These are phyloP conservation scores for Globisporangium takayamanum DNA, from an alignment of 352 stramenopile genomes.

Conservation along the genomic window DNA sequence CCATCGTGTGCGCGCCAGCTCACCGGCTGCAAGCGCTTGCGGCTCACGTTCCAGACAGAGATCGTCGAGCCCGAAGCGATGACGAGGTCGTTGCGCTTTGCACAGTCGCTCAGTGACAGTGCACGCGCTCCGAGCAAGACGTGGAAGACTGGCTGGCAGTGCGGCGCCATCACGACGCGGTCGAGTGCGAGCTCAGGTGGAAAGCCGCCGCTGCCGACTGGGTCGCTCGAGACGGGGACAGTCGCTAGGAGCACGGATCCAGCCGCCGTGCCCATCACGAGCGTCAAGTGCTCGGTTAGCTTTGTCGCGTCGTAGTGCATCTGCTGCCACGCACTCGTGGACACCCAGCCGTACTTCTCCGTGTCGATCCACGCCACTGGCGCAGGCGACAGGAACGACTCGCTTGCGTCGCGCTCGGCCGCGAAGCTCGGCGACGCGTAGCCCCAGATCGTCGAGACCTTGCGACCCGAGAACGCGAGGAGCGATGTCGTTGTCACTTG, in stretches of 20 bases:
- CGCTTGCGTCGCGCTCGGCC: slow-evolving; percentile 9
- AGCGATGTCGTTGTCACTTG: slow-evolving; percentile 43
- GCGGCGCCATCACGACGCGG: slow-evolving; percentile 47
- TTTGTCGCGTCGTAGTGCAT: slow-evolving; percentile 29
- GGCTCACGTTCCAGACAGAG: slow-evolving; percentile 64
- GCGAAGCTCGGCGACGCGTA: slow-evolving; percentile 44
- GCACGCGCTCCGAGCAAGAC: slow-evolving; percentile 26
- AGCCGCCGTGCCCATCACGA: slow-evolving; percentile 55
- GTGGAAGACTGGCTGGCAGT: slow-evolving; percentile 53
- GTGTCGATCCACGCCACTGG: slow-evolving; percentile 47
- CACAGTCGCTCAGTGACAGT: slow-evolving; percentile 44
- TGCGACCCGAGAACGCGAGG: slow-evolving; percentile 55
- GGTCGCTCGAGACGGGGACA: slow-evolving; percentile 21
- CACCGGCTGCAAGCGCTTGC: slow-evolving; percentile 27
- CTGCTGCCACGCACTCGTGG: slow-evolving; percentile 61
- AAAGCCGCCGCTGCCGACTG: background rate
- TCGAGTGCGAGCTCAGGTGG: slow-evolving; percentile 26
- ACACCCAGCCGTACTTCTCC: slow-evolving; percentile 65
- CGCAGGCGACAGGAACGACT: slow-evolving; percentile 23
- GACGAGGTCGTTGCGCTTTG: slow-evolving; percentile 41
- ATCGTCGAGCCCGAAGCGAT: slow-evolving; percentile 59
- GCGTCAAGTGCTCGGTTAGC: slow-evolving; percentile 17
- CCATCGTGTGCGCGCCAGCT: slow-evolving; percentile 61
- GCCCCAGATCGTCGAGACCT: slow-evolving; percentile 63
- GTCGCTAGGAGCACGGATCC: slow-evolving; percentile 48